These are phyloP conservation scores for Coccomyxa subellipsoidea DNA, from an alignment of 163 green algal genomes.

Conservation along the genomic window DNA sequence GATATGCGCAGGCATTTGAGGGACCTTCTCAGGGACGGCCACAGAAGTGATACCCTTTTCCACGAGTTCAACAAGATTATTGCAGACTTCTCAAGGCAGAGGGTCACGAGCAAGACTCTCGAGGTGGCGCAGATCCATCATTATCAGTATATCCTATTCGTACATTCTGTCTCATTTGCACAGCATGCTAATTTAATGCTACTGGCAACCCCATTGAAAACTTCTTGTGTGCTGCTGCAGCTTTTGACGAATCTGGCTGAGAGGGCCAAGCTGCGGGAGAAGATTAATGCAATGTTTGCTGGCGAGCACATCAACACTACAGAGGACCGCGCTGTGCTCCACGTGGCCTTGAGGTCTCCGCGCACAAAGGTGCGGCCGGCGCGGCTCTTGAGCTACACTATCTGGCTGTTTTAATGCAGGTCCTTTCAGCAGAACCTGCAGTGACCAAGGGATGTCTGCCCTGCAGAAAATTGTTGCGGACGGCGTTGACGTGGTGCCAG, in stretches of 20 bases:
- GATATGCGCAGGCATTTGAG: slow-evolving; percentile 65
- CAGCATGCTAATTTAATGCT: too few species aligned
- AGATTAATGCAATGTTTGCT: slow-evolving; percentile 94
- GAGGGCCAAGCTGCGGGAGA: slow-evolving; percentile 70
- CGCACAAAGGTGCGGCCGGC: slow-evolving; percentile 60
- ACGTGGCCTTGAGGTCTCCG: slow-evolving; percentile 86
- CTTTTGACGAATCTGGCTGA: slow-evolving; percentile 70
- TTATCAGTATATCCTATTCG: too few species aligned
- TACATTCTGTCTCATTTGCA: too few species aligned
- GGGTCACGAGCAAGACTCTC: slow-evolving; percentile 86
- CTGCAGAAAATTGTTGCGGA: slow-evolving; percentile 75
- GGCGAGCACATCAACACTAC: slow-evolving; percentile 97
- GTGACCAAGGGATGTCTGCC: too few species aligned
- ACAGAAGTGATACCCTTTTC: slow-evolving; percentile 68
- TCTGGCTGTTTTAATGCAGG: too few species aligned
- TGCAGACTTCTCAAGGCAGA: slow-evolving; percentile 90
- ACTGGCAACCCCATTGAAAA: too few species aligned
- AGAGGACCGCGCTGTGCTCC: slow-evolving; percentile 94
- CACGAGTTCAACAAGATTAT: slow-evolving; percentile 87
- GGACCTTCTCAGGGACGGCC: slow-evolving; percentile 80
- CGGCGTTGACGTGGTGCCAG: slow-evolving; percentile 89
- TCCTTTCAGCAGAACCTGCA: too few species aligned
- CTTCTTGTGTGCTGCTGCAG: slow-evolving; percentile 43
- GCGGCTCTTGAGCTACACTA: too few species aligned
- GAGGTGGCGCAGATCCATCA: slow-evolving; percentile 47